Evolutionary conservation across 2,329 filamentous ascomycete genomes (phyloP).

Genomic region (Didymella sp.): DNA sequence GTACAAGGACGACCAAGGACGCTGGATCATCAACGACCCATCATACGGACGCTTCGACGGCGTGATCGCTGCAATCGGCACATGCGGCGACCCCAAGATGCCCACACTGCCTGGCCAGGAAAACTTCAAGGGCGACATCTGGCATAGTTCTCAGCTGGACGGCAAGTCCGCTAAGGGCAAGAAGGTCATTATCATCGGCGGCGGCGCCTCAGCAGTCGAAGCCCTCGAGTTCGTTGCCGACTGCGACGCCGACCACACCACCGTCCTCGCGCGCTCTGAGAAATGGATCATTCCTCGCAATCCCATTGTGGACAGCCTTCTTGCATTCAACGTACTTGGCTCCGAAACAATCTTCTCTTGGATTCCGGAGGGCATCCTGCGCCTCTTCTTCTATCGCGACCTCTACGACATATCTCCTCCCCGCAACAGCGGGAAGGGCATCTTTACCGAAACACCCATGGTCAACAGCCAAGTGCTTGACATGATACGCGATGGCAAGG

Average conservation of each 20-base stretch:
- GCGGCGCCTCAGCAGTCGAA: slow-evolving; percentile 82
- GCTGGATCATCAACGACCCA: slow-evolving; percentile 79
- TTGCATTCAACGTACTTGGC: slow-evolving; percentile 80
- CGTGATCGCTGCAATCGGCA: slow-evolving; percentile 78
- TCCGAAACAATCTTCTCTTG: slow-evolving; percentile 77
- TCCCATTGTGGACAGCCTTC: slow-evolving; percentile 72
- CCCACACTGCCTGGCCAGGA: slow-evolving; percentile 74
- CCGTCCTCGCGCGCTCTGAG: slow-evolving; percentile 77
- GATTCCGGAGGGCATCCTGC: slow-evolving; percentile 78
- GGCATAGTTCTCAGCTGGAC: slow-evolving; percentile 77
- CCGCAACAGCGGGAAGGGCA: slow-evolving; percentile 61
- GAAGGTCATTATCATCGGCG: slow-evolving; percentile 77
- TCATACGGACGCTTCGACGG: slow-evolving; percentile 78
- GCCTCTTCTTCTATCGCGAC: slow-evolving; percentile 83
- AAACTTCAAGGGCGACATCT: slow-evolving; percentile 73
- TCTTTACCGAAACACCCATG: slow-evolving; percentile 88
- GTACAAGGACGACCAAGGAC: slow-evolving; percentile 70
- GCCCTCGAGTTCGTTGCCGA: slow-evolving; percentile 79
- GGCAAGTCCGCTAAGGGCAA: slow-evolving; percentile 76
- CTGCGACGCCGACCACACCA: slow-evolving; percentile 70
- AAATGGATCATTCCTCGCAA: slow-evolving; percentile 91
- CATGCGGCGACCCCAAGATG: slow-evolving; percentile 79
- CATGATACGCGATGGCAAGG: slow-evolving; percentile 73
- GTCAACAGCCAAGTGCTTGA: slow-evolving; percentile 83
- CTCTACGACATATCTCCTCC: slow-evolving; percentile 74